Conservation (phyloP, 2,329 filamentous ascomycete genomes). For the Penicillium sp. region DNA sequence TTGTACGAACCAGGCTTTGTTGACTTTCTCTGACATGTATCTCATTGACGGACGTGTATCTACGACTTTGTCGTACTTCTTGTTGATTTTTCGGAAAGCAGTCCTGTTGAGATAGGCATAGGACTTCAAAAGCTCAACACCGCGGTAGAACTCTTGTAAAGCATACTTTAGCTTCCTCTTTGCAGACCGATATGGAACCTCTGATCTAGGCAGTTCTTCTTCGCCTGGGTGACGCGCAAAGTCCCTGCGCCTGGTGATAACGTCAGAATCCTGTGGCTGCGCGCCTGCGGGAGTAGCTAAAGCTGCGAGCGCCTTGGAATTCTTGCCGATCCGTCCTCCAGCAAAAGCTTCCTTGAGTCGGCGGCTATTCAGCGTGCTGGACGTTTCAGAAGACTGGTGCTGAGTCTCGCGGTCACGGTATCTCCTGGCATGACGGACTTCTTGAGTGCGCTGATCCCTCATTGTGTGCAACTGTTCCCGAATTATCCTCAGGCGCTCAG, state of each 20-base stretch:
- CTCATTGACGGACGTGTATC: slow-evolving; percentile 76
- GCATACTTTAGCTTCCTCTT: slow-evolving; percentile 92
- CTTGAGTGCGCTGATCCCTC: slow-evolving; percentile 67
- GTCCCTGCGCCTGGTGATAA: slow-evolving; percentile 48
- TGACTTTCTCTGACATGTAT: slow-evolving; percentile 92
- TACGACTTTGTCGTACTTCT: slow-evolving; percentile 95
- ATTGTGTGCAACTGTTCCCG: slow-evolving; percentile 90
- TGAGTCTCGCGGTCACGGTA: slow-evolving; percentile 28
- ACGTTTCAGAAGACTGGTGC: slow-evolving; percentile 28
- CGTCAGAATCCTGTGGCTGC: slow-evolving; percentile 34
- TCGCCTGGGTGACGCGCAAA: slow-evolving; percentile 53
- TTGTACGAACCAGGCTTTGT: slow-evolving; percentile 87
- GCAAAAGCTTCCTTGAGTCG: slow-evolving; percentile 49
- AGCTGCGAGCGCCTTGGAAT: slow-evolving; percentile 55
- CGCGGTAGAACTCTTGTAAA: slow-evolving; percentile 89
- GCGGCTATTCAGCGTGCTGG: slow-evolving; percentile 30
- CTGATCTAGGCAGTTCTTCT: slow-evolving; percentile 49
- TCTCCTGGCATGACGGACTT: slow-evolving; percentile 31
- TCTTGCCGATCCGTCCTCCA: slow-evolving; percentile 59
- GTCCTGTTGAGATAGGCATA: slow-evolving; percentile 90
- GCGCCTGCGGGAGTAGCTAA: slow-evolving; percentile 47
- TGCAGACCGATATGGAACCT: slow-evolving; percentile 82
- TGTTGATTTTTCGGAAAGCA: slow-evolving; percentile 96
- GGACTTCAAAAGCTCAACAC: slow-evolving; percentile 87
- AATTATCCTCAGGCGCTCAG: slow-evolving; percentile 70